These are phyloP conservation scores for Aspergillus pseudonomiae DNA, from an alignment of 2,329 filamentous ascomycete species.

Conservation along the genomic window DNA sequence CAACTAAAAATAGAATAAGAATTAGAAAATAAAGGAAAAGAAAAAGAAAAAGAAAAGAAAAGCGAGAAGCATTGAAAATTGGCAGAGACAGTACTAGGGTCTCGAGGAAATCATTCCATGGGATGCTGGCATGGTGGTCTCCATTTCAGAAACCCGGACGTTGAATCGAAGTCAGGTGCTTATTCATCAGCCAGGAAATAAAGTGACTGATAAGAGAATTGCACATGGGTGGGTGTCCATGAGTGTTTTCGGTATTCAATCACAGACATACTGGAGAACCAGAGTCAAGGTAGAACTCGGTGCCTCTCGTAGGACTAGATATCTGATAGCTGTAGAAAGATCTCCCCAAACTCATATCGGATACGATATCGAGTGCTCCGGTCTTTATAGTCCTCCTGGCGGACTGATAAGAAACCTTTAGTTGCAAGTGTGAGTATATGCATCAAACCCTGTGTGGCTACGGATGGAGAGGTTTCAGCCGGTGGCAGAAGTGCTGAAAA, in stretches of 20 bases:
- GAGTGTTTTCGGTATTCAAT: background rate
- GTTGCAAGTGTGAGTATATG: constrained; percentile 73
- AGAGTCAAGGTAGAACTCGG: background rate
- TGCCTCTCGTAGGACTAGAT: constrained; percentile 4
- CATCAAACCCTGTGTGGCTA: constrained; percentile 75
- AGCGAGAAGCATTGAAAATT: background rate
- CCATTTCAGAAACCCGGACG: background rate
- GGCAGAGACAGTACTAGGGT: background rate
- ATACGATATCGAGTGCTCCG: constrained; percentile 23
- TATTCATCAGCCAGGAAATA: background rate
- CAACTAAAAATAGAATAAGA: no score
- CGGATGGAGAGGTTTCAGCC: constrained; percentile 54
- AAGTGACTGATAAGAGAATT: background rate
- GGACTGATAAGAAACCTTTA: constrained; percentile 63
- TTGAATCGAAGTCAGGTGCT: background rate
- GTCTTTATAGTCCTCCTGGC: constrained; percentile 57
- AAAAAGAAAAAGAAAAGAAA: background rate
- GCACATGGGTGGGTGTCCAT: background rate
- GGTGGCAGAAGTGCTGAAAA: constrained; percentile 74
- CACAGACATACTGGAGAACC: background rate
- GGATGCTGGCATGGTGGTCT: background rate
- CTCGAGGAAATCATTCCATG: background rate
- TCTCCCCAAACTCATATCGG: constrained; percentile 33
- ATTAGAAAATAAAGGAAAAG: no score
- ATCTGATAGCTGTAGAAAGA: constrained; percentile 27